Base-by-base conservation (phyloP, 257 asterid species). In the Solanum etuberosum region DNA sequence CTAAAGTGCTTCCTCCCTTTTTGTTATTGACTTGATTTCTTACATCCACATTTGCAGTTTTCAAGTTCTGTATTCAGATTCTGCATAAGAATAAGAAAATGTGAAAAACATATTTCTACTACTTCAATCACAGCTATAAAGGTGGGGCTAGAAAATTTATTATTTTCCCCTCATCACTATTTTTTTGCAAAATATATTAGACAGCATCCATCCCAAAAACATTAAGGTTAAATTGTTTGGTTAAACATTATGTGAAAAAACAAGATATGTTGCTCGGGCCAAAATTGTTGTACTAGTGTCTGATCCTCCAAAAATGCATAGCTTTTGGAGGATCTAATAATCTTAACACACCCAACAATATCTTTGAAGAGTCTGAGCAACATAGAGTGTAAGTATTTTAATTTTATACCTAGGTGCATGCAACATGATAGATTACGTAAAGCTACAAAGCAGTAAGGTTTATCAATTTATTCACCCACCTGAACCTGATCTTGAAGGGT, bases 21-120 rank as follows among this genome's bases (percentile, higher is more conserved):
- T 81, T 48, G 87, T 85, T 43, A 61, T 67, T 85, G 82, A 81
- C 85, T 38, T 81, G 85, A 89, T 87, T 89, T 88, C 88, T 91
- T 92, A 91, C 98, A 94, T 87, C 98, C 98, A 85, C 99, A 95
- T 4, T 92, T 90, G 91, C 99, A 96, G 72, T 85, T 87, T n/a
- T 96, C 97, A 5, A 93, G 88, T 21, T 94, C 98, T n/a, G 88
- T 85, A 77, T 96, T 88, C 65, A 96, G 92, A 80, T 91, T 93
- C 99, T 96, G 95, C 14, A 74, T 80, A 20, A 61, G 34, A 23
- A 51, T 5, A 84, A 81, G 31, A 74, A 74, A 21, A 72, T 15
- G 8, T 25, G 16, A 35, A 73, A 9, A 38, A 13, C 40, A 40
- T 40, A 1, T 12, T 13, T 54, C 63, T 21, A 38, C 84, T 77